Conservation (phyloP, 768 basidiomycete genomes). For the Rhodocollybia butyracea region DNA sequence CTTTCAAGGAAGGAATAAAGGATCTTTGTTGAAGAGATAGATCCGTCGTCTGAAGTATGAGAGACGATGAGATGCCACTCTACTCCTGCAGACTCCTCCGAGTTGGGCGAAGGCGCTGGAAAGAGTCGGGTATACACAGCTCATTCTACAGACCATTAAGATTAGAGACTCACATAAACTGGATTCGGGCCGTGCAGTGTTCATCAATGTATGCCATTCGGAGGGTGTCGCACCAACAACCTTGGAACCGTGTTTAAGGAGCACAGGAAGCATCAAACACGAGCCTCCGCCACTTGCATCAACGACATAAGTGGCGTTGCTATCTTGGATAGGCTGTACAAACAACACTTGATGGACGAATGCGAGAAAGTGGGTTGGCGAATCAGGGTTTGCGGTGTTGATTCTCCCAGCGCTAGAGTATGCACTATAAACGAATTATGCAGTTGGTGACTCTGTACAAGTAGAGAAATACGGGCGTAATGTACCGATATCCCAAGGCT, state of each 20-base stretch:
- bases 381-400: conserved; percentile 13
- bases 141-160: neutral
- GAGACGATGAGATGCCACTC: conserved; percentile 18
- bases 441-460: too few relatives aligned
- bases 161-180: conserved; percentile 11
- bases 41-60: conserved; percentile 1
- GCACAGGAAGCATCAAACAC: conserved; percentile 15
- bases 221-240: conserved; percentile 16
- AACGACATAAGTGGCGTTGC: conserved; percentile 18
- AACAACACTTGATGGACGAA: conserved; percentile 22
- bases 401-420: conserved; percentile 16
- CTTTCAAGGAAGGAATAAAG: conserved; percentile 21
- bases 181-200: conserved; percentile 12
- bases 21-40: conserved; percentile 9
- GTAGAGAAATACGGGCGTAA: neutral
- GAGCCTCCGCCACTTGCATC: conserved; percentile 14
- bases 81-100: conserved; percentile 8
- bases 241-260: conserved; percentile 11
- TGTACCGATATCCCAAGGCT: conserved; percentile 27
- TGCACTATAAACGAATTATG: conserved; percentile 9
- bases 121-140: neutral
- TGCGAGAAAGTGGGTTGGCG: conserved; percentile 9
- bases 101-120: neutral
- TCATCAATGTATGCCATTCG: conserved; percentile 13
- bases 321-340: conserved; percentile 16